phyloP scores from a whole-genome alignment of 805 yeast genomes.

The Teunomyces tritomae region DNA sequence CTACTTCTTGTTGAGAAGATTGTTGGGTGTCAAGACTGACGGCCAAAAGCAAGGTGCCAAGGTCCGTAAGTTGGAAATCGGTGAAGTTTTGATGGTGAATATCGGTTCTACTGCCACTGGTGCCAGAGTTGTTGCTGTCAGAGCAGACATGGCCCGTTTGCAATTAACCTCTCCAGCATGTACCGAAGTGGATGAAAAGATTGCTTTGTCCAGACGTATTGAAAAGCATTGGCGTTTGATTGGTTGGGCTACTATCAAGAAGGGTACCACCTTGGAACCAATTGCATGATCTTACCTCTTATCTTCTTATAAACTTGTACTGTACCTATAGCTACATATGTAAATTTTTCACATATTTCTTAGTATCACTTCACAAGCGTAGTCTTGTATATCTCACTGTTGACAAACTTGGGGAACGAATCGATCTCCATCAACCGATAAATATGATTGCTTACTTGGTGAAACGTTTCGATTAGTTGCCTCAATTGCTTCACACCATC shows the following conservation, averaged over 20 bases:
- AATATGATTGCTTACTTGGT: constrained; percentile 48
- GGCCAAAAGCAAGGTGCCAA: constrained; percentile 92
- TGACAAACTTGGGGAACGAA: constrained; percentile 67
- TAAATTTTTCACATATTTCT: constrained; percentile 1
- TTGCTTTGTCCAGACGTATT: constrained; percentile 97
- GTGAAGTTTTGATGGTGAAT: constrained; percentile 97
- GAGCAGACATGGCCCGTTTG: constrained; percentile 98
- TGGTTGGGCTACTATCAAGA: constrained; percentile 99
- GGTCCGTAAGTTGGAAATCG: constrained; percentile 89
- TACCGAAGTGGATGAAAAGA: constrained; percentile 97
- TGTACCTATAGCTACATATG: constrained; percentile 4
- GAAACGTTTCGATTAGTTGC: constrained; percentile 34
- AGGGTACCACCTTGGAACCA: constrained; percentile 88
- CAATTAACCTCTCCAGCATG: constrained; percentile 97
- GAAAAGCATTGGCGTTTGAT: constrained; percentile 99
- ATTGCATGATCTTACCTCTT: constrained; percentile 37
- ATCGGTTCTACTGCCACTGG: constrained; percentile 99
- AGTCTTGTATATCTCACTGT: constrained; percentile 20
- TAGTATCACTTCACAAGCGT: constrained; percentile 11
- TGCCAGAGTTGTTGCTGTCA: constrained; percentile 96
- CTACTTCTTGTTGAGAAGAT: constrained; percentile 92
- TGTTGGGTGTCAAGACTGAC: constrained; percentile 97
- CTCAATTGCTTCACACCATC: constrained; percentile 10
- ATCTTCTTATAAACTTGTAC: constrained; percentile 2
- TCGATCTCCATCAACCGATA: constrained; percentile 66